phyloP scores from a whole-genome alignment of 2,329 filamentous ascomycete genomes.

The Fusarium guadeloupense region DNA sequence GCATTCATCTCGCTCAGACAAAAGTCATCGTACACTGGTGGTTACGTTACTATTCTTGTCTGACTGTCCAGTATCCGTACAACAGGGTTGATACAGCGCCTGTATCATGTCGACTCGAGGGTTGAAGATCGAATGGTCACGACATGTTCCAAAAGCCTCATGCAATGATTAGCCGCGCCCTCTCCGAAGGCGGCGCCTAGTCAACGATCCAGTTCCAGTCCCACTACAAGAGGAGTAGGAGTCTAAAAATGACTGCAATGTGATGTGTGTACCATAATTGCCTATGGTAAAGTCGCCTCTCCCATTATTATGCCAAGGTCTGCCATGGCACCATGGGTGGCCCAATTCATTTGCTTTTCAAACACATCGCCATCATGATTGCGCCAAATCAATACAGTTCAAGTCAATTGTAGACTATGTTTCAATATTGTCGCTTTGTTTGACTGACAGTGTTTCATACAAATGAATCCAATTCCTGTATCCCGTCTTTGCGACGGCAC shows the following conservation, averaged over 20 bases:
- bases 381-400: background rate
- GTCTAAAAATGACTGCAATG: background rate
- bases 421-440: slow-evolving; percentile 19
- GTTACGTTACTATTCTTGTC: no score
- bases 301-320: slow-evolving; percentile 19
- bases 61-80: no score
- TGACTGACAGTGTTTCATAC: slow-evolving; percentile 36
- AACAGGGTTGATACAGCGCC: slow-evolving; percentile 18
- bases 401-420: slow-evolving; percentile 17
- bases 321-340: slow-evolving; percentile 7
- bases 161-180: slow-evolving; percentile 31
- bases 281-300: slow-evolving; percentile 7
- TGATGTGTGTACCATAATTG: slow-evolving; percentile 5
- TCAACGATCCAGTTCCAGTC: slow-evolving; percentile 10
- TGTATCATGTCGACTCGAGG: slow-evolving; percentile 31
- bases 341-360: slow-evolving; percentile 11
- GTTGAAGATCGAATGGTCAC: slow-evolving; percentile 16
- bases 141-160: slow-evolving; percentile 3
- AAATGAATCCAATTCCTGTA: slow-evolving; percentile 31
- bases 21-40: no score
- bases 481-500: background rate
- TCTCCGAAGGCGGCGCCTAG: slow-evolving; percentile 25
- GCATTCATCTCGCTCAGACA: slow-evolving; percentile 23
- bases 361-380: background rate
- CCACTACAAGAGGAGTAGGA: background rate